These are phyloP conservation scores for Mercurialis annua DNA, from an alignment of 345 rosid species.

Conservation along the genomic window DNA sequence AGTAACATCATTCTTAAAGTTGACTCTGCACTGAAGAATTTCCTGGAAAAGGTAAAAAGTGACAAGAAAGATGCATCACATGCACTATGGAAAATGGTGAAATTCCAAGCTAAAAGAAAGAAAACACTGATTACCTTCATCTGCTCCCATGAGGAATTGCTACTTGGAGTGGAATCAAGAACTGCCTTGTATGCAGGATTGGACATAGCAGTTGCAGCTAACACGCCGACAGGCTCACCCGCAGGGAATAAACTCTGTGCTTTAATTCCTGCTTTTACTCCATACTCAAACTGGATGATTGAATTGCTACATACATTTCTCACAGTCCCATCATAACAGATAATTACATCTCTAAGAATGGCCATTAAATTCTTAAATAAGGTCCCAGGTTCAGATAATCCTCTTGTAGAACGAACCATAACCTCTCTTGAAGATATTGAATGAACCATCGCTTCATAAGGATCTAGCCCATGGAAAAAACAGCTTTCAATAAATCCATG, in stretches of 20 bases:
- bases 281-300: slow-evolving; percentile 79
- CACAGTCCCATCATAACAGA: slow-evolving; percentile 90
- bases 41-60: slow-evolving; percentile 52
- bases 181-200: slow-evolving; percentile 98
- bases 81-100: not conserved
- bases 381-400: slow-evolving; percentile 95
- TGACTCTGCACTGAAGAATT: slow-evolving; percentile 75
- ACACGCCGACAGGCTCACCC: slow-evolving; percentile 96
- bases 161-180: slow-evolving; percentile 86
- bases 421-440: slow-evolving; percentile 79
- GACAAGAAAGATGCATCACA: not conserved
- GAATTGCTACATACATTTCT: slow-evolving; percentile 84
- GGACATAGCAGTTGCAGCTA: slow-evolving; percentile 98
- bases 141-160: slow-evolving; percentile 90
- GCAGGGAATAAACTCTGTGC: slow-evolving; percentile 59
- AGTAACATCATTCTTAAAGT: slow-evolving; percentile 59
- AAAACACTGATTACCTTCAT: slow-evolving; percentile 67
- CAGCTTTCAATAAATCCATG: slow-evolving; percentile 69
- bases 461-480: slow-evolving; percentile 84
- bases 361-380: slow-evolving; percentile 95
- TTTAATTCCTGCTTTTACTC: slow-evolving; percentile 40
- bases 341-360: slow-evolving; percentile 81
- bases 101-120: not conserved
- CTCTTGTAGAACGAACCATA: slow-evolving; percentile 82
- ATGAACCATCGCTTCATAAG: slow-evolving; percentile 87